phyloP scores from a whole-genome alignment of 2,329 filamentous ascomycete genomes.

The Pseudopithomyces maydicus region DNA sequence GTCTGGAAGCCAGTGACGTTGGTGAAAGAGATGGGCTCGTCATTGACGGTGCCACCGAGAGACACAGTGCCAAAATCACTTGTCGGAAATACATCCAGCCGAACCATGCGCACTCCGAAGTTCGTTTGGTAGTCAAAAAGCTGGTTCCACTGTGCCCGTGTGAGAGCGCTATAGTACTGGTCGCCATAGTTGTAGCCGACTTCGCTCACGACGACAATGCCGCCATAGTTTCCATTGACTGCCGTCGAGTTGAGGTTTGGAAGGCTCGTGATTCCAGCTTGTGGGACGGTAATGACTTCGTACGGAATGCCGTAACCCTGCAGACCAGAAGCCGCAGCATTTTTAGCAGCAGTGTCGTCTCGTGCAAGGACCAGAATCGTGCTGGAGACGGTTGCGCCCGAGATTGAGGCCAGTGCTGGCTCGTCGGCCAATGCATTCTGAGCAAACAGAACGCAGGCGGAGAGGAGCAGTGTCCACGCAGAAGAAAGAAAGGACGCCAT shows the following conservation, averaged over 20 bases:
- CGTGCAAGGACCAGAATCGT: constrained; percentile 63
- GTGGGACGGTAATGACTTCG: constrained; percentile 60
- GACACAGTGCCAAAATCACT: constrained; percentile 53
- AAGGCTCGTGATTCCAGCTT: constrained; percentile 54
- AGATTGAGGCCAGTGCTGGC: constrained; percentile 13
- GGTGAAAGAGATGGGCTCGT: constrained; percentile 56
- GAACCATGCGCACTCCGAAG: constrained; percentile 66
- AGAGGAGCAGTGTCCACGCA: constrained; percentile 29
- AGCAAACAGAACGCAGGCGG: constrained; percentile 26
- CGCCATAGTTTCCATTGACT: constrained; percentile 62
- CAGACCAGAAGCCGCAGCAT: constrained; percentile 60
- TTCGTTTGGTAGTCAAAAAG: constrained; percentile 62
- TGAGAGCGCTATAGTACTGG: constrained; percentile 59
- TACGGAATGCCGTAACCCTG: constrained; percentile 67
- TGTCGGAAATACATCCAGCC: constrained; percentile 62
- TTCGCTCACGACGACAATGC: constrained; percentile 61
- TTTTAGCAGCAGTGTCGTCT: constrained; percentile 55
- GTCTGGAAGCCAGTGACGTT: constrained; percentile 59
- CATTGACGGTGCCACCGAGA: constrained; percentile 38
- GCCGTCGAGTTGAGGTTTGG: constrained; percentile 57
- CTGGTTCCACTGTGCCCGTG: constrained; percentile 59
- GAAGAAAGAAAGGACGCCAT: constrained; percentile 34
- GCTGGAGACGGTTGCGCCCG: constrained; percentile 37
- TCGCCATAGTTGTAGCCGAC: constrained; percentile 60
- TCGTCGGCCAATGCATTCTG: constrained; percentile 22